A percentile compares a stretch with the other conserved stretches of the same genome.
Evolutionary conservation across 208 protist genomes (phyloP).

Genomic region (Crithidia thermophila): DNA sequence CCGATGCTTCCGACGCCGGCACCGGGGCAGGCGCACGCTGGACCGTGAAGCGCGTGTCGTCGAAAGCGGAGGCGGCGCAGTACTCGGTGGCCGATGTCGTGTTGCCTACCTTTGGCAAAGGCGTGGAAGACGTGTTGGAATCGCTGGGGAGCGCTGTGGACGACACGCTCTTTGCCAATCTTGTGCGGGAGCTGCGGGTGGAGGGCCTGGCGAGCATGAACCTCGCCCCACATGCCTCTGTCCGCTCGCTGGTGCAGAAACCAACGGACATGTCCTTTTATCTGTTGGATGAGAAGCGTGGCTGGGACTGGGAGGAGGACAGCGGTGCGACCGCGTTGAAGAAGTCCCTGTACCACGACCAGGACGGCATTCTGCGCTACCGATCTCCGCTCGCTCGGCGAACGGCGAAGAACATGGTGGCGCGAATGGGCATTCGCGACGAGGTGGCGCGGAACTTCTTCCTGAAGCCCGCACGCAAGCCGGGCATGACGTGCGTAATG

Average conservation of each 20-base stretch:
- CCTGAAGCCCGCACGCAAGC: constrained; percentile 69
- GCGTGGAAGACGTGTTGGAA: background rate
- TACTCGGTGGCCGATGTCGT: constrained; percentile 69
- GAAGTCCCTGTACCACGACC: constrained; percentile 58
- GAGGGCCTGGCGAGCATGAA: constrained; percentile 59
- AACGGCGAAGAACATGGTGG: constrained; percentile 58
- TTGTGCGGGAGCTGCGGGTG: constrained; percentile 61
- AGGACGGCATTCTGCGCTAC: constrained; percentile 71
- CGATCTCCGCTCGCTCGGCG: constrained; percentile 59
- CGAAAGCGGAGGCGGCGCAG: constrained; percentile 41
- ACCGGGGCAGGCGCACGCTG: background rate
- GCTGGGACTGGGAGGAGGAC: constrained; percentile 80
- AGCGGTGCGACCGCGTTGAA: constrained; percentile 34
- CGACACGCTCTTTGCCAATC: constrained; percentile 29
- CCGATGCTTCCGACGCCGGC: background rate
- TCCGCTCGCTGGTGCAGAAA: constrained; percentile 56
- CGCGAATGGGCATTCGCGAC: constrained; percentile 66
- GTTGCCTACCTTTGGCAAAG: constrained; percentile 58
- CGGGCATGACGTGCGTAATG: constrained; percentile 74
- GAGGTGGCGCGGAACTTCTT: constrained; percentile 59
- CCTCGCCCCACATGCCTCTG: constrained; percentile 48
- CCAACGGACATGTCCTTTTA: constrained; percentile 53
- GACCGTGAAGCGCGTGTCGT: constrained; percentile 27
- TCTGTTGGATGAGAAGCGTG: constrained; percentile 63
- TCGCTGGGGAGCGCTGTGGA: background rate